Evolutionary conservation across 768 basidiomycete species (phyloP).

Genomic region (Boletellus sp.): DNA sequence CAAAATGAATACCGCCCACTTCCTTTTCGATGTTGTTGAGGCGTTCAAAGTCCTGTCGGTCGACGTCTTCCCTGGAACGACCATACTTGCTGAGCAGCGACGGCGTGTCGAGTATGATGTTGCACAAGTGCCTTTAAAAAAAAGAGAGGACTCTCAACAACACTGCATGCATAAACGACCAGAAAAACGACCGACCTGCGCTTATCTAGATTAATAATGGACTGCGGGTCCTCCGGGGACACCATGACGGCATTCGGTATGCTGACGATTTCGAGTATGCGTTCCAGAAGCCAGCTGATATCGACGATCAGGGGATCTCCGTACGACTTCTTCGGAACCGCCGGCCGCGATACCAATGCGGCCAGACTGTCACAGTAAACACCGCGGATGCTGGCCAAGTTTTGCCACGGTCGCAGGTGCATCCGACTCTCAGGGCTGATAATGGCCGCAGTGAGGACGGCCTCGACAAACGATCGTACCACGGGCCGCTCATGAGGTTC

Average conservation of each 20-base stretch:
- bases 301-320: constrained; percentile 63
- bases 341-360: constrained; percentile 52
- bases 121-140: constrained; percentile 55
- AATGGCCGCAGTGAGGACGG: constrained; percentile 69
- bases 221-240: constrained; percentile 47
- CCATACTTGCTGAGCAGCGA: constrained; percentile 41
- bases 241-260: constrained; percentile 67
- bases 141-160: constrained; percentile 14
- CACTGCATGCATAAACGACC: not conserved
- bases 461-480: constrained; percentile 77
- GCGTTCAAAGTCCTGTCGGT: constrained; percentile 69
- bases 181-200: constrained; percentile 49
- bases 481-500: constrained; percentile 56
- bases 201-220: constrained; percentile 78
- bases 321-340: constrained; percentile 40
- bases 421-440: constrained; percentile 77
- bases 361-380: constrained; percentile 58
- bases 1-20: constrained; percentile 57
- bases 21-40: constrained; percentile 75
- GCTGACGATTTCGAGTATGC: constrained; percentile 74
- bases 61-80: constrained; percentile 51
- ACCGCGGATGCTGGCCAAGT: constrained; percentile 60
- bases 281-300: constrained; percentile 79
- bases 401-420: constrained; percentile 75
- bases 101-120: constrained; percentile 55